Evolutionary conservation across 2,329 filamentous ascomycete genomes (phyloP).

Genomic region (Xylariaceae sp.): DNA sequence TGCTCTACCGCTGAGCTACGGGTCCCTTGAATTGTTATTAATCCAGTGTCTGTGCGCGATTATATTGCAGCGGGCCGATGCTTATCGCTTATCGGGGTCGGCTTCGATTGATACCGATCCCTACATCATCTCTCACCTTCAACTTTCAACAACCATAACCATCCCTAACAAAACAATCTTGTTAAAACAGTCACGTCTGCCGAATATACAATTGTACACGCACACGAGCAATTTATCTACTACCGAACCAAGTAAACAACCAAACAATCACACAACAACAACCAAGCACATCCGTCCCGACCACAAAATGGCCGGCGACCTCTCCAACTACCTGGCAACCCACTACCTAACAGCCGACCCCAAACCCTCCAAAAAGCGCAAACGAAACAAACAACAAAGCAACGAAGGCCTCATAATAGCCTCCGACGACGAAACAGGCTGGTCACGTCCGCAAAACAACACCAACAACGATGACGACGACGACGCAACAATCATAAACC

Average conservation of each 20-base stretch:
- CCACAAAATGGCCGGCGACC: constrained; percentile 48
- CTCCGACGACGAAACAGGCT: constrained; percentile 57
- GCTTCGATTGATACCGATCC: background rate
- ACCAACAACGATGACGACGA: constrained; percentile 47
- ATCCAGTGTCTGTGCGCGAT: background rate
- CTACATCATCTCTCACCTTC: background rate
- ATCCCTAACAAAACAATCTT: background rate
- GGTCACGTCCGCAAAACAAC: constrained; percentile 41
- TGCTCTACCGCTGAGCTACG: constrained; percentile 7
- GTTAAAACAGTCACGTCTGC: too few species aligned
- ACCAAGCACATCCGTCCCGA: background rate
- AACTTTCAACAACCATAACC: background rate
- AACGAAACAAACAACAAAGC: constrained; percentile 49
- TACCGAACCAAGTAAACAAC: background rate
- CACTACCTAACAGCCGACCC: constrained; percentile 70
- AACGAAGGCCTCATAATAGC: constrained; percentile 55
- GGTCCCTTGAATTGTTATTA: background rate
- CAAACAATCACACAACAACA: background rate
- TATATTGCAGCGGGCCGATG: background rate
- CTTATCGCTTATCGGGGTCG: background rate
- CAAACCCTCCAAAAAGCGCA: constrained; percentile 57
- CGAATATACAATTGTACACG: too few species aligned
- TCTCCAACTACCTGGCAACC: constrained; percentile 82
- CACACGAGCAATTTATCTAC: too few species aligned
- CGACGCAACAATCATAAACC: constrained; percentile 41